Conservation (phyloP, 306 rosid genomes). For the Ziziphus jujuba region DNA sequence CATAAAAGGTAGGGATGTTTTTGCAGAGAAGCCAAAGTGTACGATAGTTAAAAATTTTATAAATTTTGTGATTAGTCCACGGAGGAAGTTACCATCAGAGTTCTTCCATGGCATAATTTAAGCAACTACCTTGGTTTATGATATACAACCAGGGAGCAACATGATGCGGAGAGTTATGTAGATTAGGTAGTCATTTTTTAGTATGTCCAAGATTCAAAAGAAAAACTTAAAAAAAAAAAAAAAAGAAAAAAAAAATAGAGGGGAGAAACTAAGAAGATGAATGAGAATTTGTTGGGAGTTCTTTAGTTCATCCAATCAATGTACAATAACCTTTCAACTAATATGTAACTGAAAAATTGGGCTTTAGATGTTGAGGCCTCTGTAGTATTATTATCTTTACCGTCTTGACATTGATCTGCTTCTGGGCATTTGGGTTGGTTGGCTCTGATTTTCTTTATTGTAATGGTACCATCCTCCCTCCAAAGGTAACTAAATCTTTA, state of each 20-base stretch:
- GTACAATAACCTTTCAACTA: constrained; percentile 67
- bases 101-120: constrained; percentile 62
- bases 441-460: constrained; percentile 17
- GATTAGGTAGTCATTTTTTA: constrained; percentile 89
- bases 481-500: constrained; percentile 25
- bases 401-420: constrained; percentile 21
- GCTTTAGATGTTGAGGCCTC: constrained; percentile 44
- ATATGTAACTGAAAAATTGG: constrained; percentile 58
- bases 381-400: constrained; percentile 26
- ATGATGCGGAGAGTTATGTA: constrained; percentile 68
- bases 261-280: constrained; percentile 41
- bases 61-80: constrained; percentile 74
- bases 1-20: constrained; percentile 30
- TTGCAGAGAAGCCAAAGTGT: constrained; percentile 52
- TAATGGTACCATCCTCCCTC: constrained; percentile 27
- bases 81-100: constrained; percentile 54
- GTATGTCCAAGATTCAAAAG: constrained; percentile 54
- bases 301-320: constrained; percentile 62
- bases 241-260: neutral
- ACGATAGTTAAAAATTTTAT: constrained; percentile 54
- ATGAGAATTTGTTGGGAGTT: constrained; percentile 65
- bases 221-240: constrained; percentile 14
- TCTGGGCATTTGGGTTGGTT: constrained; percentile 28
- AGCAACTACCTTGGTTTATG: constrained; percentile 56
- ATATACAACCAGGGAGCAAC: constrained; percentile 62